Conservation (phyloP, 305 asterid genomes). For the Fraxinus sp. region DNA sequence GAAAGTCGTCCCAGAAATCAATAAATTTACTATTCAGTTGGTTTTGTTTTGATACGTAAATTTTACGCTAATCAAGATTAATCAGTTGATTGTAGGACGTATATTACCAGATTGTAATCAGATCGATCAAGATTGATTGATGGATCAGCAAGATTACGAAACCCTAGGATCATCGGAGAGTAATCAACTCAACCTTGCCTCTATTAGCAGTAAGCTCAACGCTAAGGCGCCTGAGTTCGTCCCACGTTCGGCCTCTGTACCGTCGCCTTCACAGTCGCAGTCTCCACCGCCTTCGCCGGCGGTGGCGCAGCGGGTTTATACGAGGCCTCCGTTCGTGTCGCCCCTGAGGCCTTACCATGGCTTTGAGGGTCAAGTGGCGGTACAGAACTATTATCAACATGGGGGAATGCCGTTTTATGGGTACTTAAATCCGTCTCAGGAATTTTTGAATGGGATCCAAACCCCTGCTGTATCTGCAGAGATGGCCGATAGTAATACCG, state of each 20-base stretch:
- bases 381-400: conserved; percentile 35
- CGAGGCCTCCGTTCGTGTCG: conserved; percentile 40
- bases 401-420: conserved; percentile 39
- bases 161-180: conserved; percentile 26
- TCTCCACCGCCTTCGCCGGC: conserved; percentile 31
- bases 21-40: not conserved
- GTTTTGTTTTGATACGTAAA: not conserved
- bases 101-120: not conserved
- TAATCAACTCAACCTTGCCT: conserved; percentile 26
- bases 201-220: conserved; percentile 49
- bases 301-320: conserved; percentile 27
- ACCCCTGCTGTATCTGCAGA: conserved; percentile 28
- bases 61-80: not conserved
- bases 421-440: conserved; percentile 34
- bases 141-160: conserved; percentile 45
- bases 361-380: conserved; percentile 23
- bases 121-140: conserved; percentile 19
- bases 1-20: not conserved
- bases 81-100: not conserved
- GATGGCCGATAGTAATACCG: conserved; percentile 18
- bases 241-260: conserved; percentile 34
- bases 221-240: conserved; percentile 78
- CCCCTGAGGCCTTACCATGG: conserved; percentile 35
- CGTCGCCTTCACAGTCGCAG: conserved; percentile 22
- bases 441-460: not conserved